These are phyloP conservation scores for Citrullus amarus DNA, from an alignment of 306 rosid species.

Conservation along the genomic window DNA sequence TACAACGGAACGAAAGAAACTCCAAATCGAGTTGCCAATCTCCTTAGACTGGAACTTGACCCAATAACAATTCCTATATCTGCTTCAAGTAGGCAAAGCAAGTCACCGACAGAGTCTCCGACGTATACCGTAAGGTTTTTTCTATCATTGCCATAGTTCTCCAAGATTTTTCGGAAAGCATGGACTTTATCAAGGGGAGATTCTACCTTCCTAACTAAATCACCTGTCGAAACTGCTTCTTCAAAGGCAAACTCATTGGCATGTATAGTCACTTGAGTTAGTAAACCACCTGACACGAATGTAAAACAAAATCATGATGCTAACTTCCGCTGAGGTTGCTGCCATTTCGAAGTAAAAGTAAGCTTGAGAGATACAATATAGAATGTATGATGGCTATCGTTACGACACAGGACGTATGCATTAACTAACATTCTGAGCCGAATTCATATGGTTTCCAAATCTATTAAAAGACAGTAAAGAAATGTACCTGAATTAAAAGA, in stretches of 20 bases:
- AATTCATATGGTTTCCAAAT: neutral
- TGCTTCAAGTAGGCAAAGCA: slow-evolving; percentile 91
- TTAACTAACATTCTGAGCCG: neutral
- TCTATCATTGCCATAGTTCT: slow-evolving; percentile 27
- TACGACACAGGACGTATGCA: neutral
- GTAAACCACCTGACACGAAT: slow-evolving; percentile 45
- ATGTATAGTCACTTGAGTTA: slow-evolving; percentile 49
- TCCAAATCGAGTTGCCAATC: slow-evolving; percentile 58
- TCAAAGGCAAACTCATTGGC: slow-evolving; percentile 76
- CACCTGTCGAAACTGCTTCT: slow-evolving; percentile 72
- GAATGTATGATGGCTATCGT: neutral
- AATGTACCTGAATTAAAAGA: slow-evolving; percentile 71
- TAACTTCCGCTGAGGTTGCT: neutral
- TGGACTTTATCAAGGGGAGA: slow-evolving; percentile 81
- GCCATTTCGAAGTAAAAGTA: neutral
- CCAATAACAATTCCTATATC: slow-evolving; percentile 90
- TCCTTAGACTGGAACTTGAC: slow-evolving; percentile 84
- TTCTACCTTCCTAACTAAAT: slow-evolving; percentile 67
- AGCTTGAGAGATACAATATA: neutral
- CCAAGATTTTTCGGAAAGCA: slow-evolving; percentile 44
- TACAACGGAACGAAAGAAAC: slow-evolving; percentile 69
- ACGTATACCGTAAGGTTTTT: slow-evolving; percentile 61
- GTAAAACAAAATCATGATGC: neutral
- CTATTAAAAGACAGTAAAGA: slow-evolving; percentile 1
- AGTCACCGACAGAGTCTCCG: slow-evolving; percentile 92